phyloP scores from a whole-genome alignment of 1,139 yeast genomes.

The Candida tropicalis region DNA sequence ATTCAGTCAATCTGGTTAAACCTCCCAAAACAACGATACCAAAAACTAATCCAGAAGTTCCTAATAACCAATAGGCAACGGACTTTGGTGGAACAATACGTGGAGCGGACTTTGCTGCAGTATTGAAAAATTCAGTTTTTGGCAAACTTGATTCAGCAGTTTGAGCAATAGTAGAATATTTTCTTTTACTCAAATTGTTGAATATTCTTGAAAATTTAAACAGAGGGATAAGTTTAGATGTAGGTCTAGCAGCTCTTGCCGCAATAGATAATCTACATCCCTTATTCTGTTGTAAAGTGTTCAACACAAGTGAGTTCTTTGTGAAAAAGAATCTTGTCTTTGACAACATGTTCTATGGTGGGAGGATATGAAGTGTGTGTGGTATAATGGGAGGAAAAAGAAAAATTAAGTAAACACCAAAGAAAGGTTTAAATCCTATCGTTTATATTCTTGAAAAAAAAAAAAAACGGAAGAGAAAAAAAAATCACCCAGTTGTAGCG shows the following conservation, averaged over 20 bases:
- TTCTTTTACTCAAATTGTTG: conserved; percentile 9
- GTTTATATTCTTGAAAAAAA: neutral
- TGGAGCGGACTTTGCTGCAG: conserved; percentile 16
- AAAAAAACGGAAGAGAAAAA: neutral
- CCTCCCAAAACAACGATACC: conserved; percentile 98
- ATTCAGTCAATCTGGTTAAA: conserved; percentile 89
- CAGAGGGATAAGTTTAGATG: conserved; percentile 4
- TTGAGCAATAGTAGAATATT: conserved; percentile 10
- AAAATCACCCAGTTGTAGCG: neutral
- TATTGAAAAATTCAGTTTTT: conserved; percentile 7
- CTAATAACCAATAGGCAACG: conserved; percentile 88
- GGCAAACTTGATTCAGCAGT: conserved; percentile 1
- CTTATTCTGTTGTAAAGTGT: conserved; percentile 29
- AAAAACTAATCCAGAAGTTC: conserved; percentile 88
- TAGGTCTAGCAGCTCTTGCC: neutral
- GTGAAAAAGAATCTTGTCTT: conserved; percentile 48
- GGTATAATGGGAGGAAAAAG: no score
- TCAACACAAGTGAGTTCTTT: conserved; percentile 40
- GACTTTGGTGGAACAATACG: conserved; percentile 39
- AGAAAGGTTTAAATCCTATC: neutral
- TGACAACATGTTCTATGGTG: conserved; percentile 31
- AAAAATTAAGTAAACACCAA: neutral
- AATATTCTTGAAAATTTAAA: conserved; percentile 9
- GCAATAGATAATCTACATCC: conserved; percentile 16
- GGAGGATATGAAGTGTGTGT: neutral